phyloP scores from a whole-genome alignment of 495 filamentous ascomycete species.

The Recurvomyces mirabilis region DNA sequence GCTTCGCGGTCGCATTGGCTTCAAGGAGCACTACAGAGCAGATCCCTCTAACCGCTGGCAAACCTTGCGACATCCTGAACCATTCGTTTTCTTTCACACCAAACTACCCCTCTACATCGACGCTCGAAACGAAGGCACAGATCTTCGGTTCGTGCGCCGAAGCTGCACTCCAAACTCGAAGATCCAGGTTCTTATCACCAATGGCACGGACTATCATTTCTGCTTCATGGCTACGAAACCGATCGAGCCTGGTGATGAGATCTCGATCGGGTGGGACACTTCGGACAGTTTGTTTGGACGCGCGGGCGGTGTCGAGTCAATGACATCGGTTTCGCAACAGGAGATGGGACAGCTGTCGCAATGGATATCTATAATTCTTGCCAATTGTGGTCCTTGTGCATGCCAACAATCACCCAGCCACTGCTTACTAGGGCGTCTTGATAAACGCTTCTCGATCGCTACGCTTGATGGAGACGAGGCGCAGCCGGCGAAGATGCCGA shows the following conservation, averaged over 20 bases:
- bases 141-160: constrained; percentile 70
- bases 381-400: constrained; percentile 81
- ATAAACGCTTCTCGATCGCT: constrained; percentile 29
- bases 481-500: constrained; percentile 34
- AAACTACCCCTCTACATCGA: constrained; percentile 70
- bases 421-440: constrained; percentile 64
- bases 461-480: constrained; percentile 31
- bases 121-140: constrained; percentile 70
- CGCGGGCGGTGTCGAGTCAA: constrained; percentile 4
- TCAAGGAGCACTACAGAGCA: constrained; percentile 62
- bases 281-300: constrained; percentile 34
- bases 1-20: constrained; percentile 74
- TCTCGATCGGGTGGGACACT: constrained; percentile 60
- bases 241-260: constrained; percentile 50
- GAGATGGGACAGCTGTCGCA: constrained; percentile 30
- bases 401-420: constrained; percentile 49
- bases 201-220: constrained; percentile 68
- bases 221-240: constrained; percentile 72
- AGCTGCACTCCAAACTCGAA: constrained; percentile 79
- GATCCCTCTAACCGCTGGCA: constrained; percentile 66
- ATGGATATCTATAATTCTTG: constrained; percentile 62
- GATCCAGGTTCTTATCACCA: constrained; percentile 70
- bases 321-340: too few relatives aligned
- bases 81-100: constrained; percentile 35
- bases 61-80: constrained; percentile 61